Conservation (phyloP, 2,329 filamentous ascomycete species). For the Colletotrichum sp. region DNA sequence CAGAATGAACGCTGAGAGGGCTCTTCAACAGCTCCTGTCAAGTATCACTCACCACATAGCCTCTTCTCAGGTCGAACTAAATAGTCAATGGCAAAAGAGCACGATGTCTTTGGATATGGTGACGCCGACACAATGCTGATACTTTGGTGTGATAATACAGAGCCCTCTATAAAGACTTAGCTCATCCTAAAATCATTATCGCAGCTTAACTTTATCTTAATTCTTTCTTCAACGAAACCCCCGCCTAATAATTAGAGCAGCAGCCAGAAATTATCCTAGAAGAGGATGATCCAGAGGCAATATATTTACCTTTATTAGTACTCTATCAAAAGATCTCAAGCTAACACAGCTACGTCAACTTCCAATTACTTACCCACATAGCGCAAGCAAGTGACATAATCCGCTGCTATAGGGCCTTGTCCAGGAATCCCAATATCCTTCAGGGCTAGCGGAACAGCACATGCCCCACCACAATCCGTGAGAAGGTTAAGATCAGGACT, state of each 20-base stretch:
- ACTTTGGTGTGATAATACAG: not conserved
- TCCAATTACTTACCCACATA: not conserved
- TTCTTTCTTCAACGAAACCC: not conserved
- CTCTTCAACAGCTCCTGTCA: too few species aligned
- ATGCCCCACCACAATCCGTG: too few species aligned
- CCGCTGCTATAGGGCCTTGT: not conserved
- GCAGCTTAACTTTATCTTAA: not conserved
- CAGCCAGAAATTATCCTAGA: not conserved
- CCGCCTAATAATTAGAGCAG: not conserved
- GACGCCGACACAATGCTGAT: not conserved
- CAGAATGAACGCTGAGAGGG: too few species aligned
- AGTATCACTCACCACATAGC: too few species aligned
- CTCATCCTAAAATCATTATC: not conserved
- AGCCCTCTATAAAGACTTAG: not conserved
- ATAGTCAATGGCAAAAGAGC: too few species aligned
- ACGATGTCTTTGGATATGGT: too few species aligned
- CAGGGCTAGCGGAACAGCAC: not conserved
- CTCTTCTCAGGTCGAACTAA: too few species aligned
- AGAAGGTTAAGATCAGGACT: too few species aligned
- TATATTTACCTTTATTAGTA: not conserved
- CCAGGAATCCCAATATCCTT: not conserved
- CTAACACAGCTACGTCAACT: not conserved
- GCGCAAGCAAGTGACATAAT: not conserved
- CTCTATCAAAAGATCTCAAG: not conserved
- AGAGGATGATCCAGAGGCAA: not conserved